Conservation (phyloP, 345 rosid species). For the Hibiscus tridactylites region DNA sequence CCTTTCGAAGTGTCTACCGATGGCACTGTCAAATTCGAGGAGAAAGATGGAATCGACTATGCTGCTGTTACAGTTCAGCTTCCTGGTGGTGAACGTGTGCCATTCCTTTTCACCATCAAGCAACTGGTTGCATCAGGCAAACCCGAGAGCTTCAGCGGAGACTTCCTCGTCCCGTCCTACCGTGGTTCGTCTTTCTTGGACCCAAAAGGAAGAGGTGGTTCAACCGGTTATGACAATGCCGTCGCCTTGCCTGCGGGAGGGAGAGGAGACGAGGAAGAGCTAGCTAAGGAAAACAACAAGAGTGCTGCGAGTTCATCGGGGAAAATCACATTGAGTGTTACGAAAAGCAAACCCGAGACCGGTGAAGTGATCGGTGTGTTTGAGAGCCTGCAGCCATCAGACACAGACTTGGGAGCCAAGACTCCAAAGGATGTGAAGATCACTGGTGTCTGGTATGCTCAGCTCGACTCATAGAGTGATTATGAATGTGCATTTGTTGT, state of each 20-base stretch:
- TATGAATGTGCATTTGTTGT: neutral
- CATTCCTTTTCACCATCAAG: slow-evolving; percentile 84
- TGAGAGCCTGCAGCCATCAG: slow-evolving; percentile 97
- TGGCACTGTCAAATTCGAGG: slow-evolving; percentile 59
- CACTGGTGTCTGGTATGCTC: slow-evolving; percentile 95
- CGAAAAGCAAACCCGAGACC: slow-evolving; percentile 76
- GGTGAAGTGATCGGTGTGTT: slow-evolving; percentile 95
- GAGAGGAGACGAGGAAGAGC: slow-evolving; percentile 94
- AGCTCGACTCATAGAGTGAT: slow-evolving; percentile 54
- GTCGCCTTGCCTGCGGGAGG: slow-evolving; percentile 94
- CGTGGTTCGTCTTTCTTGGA: slow-evolving; percentile 84
- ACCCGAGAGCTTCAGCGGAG: slow-evolving; percentile 64
- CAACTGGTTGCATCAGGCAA: slow-evolving; percentile 76
- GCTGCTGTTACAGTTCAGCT: slow-evolving; percentile 85
- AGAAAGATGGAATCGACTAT: slow-evolving; percentile 82
- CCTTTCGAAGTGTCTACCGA: slow-evolving; percentile 77
- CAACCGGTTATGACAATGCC: slow-evolving; percentile 84
- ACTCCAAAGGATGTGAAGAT: slow-evolving; percentile 94
- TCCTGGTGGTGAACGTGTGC: slow-evolving; percentile 85
- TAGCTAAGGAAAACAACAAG: slow-evolving; percentile 74
- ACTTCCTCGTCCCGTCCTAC: slow-evolving; percentile 72
- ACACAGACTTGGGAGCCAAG: slow-evolving; percentile 95
- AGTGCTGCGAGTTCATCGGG: slow-evolving; percentile 59
- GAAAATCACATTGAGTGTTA: slow-evolving; percentile 75
- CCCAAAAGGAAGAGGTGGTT: slow-evolving; percentile 92